Base-by-base conservation (phyloP, 75 land plant species). In the Isoetes taiwanensis region DNA sequence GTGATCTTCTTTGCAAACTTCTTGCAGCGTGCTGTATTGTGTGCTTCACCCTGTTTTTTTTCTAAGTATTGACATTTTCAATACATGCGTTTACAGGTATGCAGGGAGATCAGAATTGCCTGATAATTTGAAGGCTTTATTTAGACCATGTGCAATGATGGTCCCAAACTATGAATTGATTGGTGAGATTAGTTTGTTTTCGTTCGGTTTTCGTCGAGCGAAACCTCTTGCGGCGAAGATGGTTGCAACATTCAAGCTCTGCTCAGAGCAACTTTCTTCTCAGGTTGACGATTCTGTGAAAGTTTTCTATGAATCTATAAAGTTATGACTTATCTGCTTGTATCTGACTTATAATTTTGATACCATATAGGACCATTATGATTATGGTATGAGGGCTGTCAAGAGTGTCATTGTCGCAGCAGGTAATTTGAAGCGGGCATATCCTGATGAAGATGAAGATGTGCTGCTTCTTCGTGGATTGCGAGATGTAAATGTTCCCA, bases 101-200 rank as follows among this genome's bases (percentile, higher is more conserved):
- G 72, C 72, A 29, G 72, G 72, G 25, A 59, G 72, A 11, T 70
- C 67, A 24, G 72, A 70, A 40, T 62, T 70, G 14, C 72, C 72
- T 0, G 72, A 70, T 46, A 70, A 70, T 46, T 32, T 70, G 2
- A 70, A 70, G 60, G 72, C 72, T 12, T 56, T 70, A 20, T 70
- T 70, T 31, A 63, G 72, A 20, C 72, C 72, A 0, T 70, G 72
- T 56, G 72, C 72, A 2, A 70, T 70, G 72, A 70, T 70, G 72
- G 72, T 70, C 28, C 72, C 72, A 16, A 62, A 70, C 37, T 70
- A 70, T 34, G 72, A 62, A 0, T 27, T 70, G 16, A 70, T 70
- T 46, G 72, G 72, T 17, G 72, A 70, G 39, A 70, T 70, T 11
- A 70, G 73, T 58, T 41, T 70, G 12, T 70, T 70, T 42, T 70